Evolutionary conservation across 257 asterid genomes (phyloP).

Genomic region (Nicotiana otophora): DNA sequence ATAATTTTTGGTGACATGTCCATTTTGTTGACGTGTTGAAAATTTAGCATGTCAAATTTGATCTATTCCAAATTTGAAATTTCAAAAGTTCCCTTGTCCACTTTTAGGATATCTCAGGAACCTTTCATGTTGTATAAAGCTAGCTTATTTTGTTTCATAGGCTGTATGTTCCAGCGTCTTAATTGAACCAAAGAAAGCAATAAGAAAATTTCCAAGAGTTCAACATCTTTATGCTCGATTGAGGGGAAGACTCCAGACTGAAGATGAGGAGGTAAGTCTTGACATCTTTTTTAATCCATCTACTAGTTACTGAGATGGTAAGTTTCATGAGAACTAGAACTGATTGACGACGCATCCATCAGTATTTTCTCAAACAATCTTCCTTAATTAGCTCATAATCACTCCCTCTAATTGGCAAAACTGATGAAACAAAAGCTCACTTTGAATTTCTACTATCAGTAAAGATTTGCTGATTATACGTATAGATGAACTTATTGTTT

Average conservation of each 20-base stretch:
- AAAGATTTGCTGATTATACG: not conserved
- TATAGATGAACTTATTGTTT: not conserved
- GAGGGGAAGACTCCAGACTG: slow-evolving; percentile 56
- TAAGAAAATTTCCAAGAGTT: slow-evolving; percentile 74
- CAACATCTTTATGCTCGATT: slow-evolving; percentile 93
- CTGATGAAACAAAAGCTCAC: too few relatives aligned
- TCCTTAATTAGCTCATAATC: not conserved
- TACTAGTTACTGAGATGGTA: not conserved
- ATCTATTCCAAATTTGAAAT: not conserved
- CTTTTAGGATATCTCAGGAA: not conserved
- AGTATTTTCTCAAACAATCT: not conserved
- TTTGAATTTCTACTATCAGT: not conserved
- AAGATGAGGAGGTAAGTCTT: slow-evolving; percentile 73
- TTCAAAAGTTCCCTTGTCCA: not conserved
- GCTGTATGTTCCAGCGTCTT: slow-evolving; percentile 54
- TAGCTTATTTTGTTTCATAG: slow-evolving; percentile 30
- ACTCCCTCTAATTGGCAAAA: not conserved
- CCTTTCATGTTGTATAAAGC: slow-evolving; percentile 5
- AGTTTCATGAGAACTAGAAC: not conserved
- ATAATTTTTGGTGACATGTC: not conserved
- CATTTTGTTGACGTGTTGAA: not conserved
- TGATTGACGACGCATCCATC: not conserved
- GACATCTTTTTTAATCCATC: not conserved
- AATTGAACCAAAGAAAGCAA: slow-evolving; percentile 72
- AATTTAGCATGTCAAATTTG: not conserved